phyloP scores from a whole-genome alignment of 345 rosid genomes.

The Moricandia moricandioides region DNA sequence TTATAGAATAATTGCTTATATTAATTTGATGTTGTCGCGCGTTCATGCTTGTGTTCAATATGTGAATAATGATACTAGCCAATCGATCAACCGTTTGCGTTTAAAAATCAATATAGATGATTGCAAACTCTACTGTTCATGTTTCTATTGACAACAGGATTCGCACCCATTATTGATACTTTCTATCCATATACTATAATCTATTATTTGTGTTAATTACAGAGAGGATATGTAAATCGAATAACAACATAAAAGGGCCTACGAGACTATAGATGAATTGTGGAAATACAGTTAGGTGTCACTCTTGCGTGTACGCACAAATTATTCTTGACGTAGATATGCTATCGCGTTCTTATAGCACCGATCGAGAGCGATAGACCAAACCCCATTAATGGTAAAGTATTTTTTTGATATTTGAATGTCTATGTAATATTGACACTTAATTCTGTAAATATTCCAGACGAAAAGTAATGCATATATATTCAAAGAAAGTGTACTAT shows the following conservation, averaged over 20 bases:
- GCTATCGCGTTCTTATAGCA: neutral
- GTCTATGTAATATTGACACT: neutral
- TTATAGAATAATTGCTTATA: neutral
- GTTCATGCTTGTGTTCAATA: neutral
- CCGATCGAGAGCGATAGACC: conserved; percentile 14
- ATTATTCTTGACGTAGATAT: conserved; percentile 30
- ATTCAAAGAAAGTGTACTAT: neutral
- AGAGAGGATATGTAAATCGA: neutral
- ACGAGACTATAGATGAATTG: conserved; percentile 12
- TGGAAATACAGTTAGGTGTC: conserved; percentile 22
- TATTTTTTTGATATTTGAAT: neutral
- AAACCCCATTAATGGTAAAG: conserved; percentile 24
- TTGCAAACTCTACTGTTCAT: neutral
- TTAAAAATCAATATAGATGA: neutral
- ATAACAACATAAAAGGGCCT: conserved; percentile 10
- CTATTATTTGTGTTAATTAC: neutral
- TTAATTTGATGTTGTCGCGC: neutral
- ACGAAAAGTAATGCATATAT: neutral
- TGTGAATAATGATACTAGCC: neutral
- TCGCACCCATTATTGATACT: conserved; percentile 9
- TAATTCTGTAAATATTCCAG: neutral
- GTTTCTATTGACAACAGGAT: neutral
- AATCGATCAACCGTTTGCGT: neutral
- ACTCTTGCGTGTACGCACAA: conserved; percentile 39
- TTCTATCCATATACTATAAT: conserved; percentile 4